Percentiles rank a stretch among this genome's conserved stretches.
Evolutionary conservation across 1,139 yeast species (phyloP).

Genomic region (Sugiyamaella paludigena): DNA sequence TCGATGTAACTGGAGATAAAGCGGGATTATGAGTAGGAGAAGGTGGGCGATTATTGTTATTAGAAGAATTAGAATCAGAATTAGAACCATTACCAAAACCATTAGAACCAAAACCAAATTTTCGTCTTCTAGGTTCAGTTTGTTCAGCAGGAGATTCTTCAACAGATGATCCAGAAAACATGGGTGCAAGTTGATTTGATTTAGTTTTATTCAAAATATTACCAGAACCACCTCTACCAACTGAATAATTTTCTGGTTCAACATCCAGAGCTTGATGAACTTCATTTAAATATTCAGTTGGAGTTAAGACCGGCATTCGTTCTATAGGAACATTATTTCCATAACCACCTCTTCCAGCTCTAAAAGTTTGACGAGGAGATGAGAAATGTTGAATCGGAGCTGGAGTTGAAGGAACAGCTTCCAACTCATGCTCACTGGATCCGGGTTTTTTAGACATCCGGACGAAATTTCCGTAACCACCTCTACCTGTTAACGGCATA

Average conservation of each 20-base stretch:
- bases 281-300: constrained; percentile 37
- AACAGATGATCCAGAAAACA: constrained; percentile 12
- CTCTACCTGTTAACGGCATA: constrained; percentile 38
- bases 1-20: constrained; percentile 18
- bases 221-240: constrained; percentile 42
- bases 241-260: constrained; percentile 35
- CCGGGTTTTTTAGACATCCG: constrained; percentile 14
- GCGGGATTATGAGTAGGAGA: constrained; percentile 7
- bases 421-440: constrained; percentile 13
- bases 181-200: constrained; percentile 11
- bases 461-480: constrained; percentile 36
- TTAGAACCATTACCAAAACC: background rate
- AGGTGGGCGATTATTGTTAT: constrained; percentile 8
- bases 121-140: constrained; percentile 4
- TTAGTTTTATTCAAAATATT: constrained; percentile 22
- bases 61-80: constrained; percentile 2
- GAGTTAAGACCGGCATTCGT: constrained; percentile 33
- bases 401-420: constrained; percentile 30
- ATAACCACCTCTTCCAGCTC: constrained; percentile 41
- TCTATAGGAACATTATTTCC: constrained; percentile 38
- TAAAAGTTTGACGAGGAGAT: constrained; percentile 37
- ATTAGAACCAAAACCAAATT: background rate
- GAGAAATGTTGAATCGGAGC: constrained; percentile 40
- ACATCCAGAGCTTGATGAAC: constrained; percentile 34
- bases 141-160: constrained; percentile 5